These are phyloP conservation scores for Silybum marianum DNA, from an alignment of 129 eudicot species.

Conservation along the genomic window DNA sequence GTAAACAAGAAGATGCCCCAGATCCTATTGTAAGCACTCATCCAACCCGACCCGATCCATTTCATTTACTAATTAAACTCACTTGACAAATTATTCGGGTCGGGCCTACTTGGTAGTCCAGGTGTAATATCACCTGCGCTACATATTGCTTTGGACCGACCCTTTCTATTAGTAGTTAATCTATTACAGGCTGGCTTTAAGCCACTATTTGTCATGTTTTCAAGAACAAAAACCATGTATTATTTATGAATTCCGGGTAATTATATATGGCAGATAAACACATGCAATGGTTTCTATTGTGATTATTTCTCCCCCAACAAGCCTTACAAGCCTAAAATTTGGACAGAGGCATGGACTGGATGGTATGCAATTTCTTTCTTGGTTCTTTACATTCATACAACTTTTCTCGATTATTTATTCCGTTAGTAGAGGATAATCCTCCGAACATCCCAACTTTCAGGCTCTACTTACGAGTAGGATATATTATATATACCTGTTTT, in stretches of 20 bases:
- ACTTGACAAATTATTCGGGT: not conserved
- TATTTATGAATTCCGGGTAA: not conserved
- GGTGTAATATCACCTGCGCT: not conserved
- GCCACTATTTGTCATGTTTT: not conserved
- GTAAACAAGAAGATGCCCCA: slow-evolving; percentile 93
- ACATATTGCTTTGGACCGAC: not conserved
- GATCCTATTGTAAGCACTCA: slow-evolving; percentile 79
- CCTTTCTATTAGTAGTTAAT: not conserved
- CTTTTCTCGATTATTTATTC: not conserved
- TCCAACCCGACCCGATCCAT: slow-evolving; percentile 15
- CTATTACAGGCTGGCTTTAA: not conserved
- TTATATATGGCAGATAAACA: slow-evolving; percentile 60
- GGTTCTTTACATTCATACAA: not conserved
- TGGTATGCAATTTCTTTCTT: slow-evolving; percentile 49
- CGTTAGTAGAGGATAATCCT: not conserved
- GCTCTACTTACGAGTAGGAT: not conserved
- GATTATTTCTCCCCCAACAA: slow-evolving; percentile 77
- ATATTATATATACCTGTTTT: not conserved
- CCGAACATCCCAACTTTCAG: not conserved
- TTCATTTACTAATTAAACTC: not conserved
- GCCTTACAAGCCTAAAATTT: slow-evolving; percentile 84
- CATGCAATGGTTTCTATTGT: slow-evolving; percentile 98
- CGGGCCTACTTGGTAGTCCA: not conserved
- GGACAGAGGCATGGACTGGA: slow-evolving; percentile 99
- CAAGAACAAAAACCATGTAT: not conserved